These are phyloP conservation scores for Colletotrichum sp. DNA, from an alignment of 2,329 filamentous ascomycete species.

Conservation along the genomic window DNA sequence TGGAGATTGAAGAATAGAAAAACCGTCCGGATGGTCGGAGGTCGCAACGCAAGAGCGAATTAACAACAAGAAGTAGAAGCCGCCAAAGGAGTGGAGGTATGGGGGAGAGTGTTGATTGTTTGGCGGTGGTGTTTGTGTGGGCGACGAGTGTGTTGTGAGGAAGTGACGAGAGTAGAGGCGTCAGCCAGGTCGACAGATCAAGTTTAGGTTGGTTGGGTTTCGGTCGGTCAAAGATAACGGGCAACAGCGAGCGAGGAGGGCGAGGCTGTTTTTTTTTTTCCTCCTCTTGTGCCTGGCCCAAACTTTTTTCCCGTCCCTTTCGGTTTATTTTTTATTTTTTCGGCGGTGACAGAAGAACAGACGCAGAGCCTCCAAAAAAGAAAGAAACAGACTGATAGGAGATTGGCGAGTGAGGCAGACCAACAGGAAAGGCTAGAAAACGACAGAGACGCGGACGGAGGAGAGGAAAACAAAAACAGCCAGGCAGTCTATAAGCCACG, in stretches of 20 bases:
- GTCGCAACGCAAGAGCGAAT: neutral
- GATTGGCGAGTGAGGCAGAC: neutral
- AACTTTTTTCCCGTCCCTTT: neutral
- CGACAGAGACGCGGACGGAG: neutral
- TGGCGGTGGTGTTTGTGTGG: neutral
- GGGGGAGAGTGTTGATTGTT: neutral
- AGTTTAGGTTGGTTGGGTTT: neutral
- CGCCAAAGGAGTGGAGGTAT: constrained; percentile 14
- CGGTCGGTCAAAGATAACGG: constrained; percentile 11
- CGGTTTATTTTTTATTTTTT: neutral
- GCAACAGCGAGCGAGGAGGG: neutral
- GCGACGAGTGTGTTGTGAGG: neutral
- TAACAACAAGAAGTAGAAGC: constrained; percentile 9
- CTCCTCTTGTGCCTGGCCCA: neutral
- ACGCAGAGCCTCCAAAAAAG: constrained; percentile 10
- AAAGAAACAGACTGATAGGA: neutral
- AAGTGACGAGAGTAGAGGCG: constrained; percentile 9
- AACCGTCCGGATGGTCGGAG: neutral
- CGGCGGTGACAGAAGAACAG: constrained; percentile 13
- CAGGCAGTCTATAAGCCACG: constrained; percentile 6
- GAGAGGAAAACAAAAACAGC: neutral
- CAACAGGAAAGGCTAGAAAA: neutral
- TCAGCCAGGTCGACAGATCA: constrained; percentile 9
- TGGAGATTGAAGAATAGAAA: neutral
- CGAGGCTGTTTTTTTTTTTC: constrained; percentile 1